Evolutionary conservation across 352 stramenopile genomes (phyloP).

Genomic region (Phytopythium kandeliae): DNA sequence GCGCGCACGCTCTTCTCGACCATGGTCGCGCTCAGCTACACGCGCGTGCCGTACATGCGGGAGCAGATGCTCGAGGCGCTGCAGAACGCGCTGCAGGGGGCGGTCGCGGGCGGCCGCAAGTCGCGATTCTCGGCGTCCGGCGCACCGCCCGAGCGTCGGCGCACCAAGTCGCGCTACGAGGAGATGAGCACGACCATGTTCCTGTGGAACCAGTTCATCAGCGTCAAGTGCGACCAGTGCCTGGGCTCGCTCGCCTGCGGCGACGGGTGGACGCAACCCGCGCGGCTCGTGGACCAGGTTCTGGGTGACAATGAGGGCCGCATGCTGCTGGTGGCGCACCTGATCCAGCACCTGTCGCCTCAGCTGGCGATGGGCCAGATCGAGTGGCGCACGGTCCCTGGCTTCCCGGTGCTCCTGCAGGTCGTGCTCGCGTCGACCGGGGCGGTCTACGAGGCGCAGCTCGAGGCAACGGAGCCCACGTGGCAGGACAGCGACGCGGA

Average conservation of each 20-base stretch:
- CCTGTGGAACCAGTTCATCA: slow-evolving; percentile 45
- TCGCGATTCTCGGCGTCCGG: slow-evolving; percentile 7
- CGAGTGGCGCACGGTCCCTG: slow-evolving; percentile 65
- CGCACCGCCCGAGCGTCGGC: slow-evolving; percentile 11
- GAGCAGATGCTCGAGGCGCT: slow-evolving; percentile 43
- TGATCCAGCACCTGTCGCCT: slow-evolving; percentile 51
- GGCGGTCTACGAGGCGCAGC: slow-evolving; percentile 33
- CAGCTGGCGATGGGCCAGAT: slow-evolving; percentile 33
- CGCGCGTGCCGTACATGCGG: slow-evolving; percentile 47
- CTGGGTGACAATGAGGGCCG: slow-evolving; percentile 28
- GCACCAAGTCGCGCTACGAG: slow-evolving; percentile 30
- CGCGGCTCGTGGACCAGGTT: slow-evolving; percentile 24
- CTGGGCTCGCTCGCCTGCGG: slow-evolving; percentile 37
- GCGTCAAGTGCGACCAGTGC: slow-evolving; percentile 41
- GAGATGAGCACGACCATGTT: slow-evolving; percentile 47
- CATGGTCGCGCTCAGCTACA: slow-evolving; percentile 42
- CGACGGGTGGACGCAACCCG: slow-evolving; percentile 32
- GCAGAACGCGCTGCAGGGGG: slow-evolving; percentile 16
- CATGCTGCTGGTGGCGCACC: slow-evolving; percentile 39
- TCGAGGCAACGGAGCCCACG: slow-evolving; percentile 30
- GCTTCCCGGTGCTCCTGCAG: slow-evolving; percentile 34
- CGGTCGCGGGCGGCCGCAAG: slow-evolving; percentile 9
- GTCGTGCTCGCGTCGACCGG: slow-evolving; percentile 33
- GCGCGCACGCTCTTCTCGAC: slow-evolving; percentile 27
- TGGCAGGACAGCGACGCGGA: slow-evolving; percentile 26